Evolutionary conservation across 2,329 filamentous ascomycete species (phyloP).

Genomic region (Aspergillus sp.): DNA sequence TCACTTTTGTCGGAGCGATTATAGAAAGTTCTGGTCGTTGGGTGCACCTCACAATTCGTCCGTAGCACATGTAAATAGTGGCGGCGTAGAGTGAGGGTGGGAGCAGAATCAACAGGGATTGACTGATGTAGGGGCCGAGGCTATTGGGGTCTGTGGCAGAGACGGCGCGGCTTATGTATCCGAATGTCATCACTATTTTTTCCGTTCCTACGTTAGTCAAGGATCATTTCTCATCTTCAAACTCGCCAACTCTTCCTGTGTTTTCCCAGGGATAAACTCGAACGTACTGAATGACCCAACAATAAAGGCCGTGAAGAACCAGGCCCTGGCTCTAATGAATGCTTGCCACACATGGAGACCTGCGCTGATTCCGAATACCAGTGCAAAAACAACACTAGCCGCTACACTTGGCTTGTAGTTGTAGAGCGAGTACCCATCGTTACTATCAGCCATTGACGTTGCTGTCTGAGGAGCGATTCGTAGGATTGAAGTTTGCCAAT

Average conservation of each 20-base stretch:
- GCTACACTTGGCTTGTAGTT: conserved; percentile 26
- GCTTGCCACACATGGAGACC: conserved; percentile 8
- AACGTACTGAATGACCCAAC: no score
- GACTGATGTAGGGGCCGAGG: conserved; percentile 8
- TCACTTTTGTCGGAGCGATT: conserved; percentile 10
- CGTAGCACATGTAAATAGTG: conserved; percentile 24
- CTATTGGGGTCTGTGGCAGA: conserved; percentile 2
- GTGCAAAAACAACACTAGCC: conserved; percentile 23
- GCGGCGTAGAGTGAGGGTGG: conserved; percentile 28
- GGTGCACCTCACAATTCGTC: conserved; percentile 12
- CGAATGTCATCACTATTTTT: conserved; percentile 9
- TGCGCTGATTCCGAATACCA: conserved; percentile 13
- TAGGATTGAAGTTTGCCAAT: no score
- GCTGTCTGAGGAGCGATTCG: no score
- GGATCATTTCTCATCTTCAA: neutral
- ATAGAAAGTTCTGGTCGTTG: conserved; percentile 8
- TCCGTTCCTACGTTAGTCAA: no score
- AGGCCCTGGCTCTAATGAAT: conserved; percentile 1
- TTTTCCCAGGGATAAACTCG: no score
- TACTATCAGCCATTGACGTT: no score
- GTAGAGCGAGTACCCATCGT: neutral
- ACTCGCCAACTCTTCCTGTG: neutral
- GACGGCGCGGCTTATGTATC: conserved; percentile 14
- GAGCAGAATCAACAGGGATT: conserved; percentile 17
- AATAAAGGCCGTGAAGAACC: conserved; percentile 14